Evolutionary conservation across 768 basidiomycete species (phyloP), one percentile per base, ranked within the genome.

Genomic region (Agaricus sinodeliciosus): DNA sequence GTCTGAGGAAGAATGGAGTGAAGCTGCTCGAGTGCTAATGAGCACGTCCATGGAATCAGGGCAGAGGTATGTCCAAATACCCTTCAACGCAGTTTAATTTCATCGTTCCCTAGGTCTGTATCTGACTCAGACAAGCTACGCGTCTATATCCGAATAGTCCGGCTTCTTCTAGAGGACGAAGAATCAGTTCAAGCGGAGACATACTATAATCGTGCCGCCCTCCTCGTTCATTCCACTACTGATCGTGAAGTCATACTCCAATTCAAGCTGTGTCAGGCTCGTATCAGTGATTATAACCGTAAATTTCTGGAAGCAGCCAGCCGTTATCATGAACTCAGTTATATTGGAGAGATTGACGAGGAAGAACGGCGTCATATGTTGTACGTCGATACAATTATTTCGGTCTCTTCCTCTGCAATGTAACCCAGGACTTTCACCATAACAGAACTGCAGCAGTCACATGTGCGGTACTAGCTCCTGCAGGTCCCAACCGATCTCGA

Each of bases 141-240:
- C 25, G 78, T 95, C 35, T 96, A 97, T 65, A 84, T 98, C 55
- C 87, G 94, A 54, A 95, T 98, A 58, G 90, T 98, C 48, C 85
- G 96, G 15, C 77, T 98, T 4, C 78, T 96, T 16, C 78, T 99
- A 31, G 95, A 99, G 72, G 94, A 96, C 51, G 94, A 95, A 65
- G 95, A 99, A 63, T 92, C 90, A 3, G 87, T 94, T 2, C 90
- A 94, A 67, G 96, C 96, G n/a, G 95, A 98, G 65, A 90, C 93
- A 2, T 98, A 94, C 69, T 95, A 95, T 68, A 95, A 94, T 63
- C 89, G 96, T 51, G 96, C 96, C 16, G 90, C 93, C 1, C 80
- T 94, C 18, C 79, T 97, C 18, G 84, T 91, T 19, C 88, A 93
- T 65, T 81, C 85, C 13, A 81, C 87, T 36, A 75, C 73, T 13